A percentile compares a stretch with the other conserved stretches of the same genome.
Evolutionary conservation across 1,139 yeast species (phyloP).

Genomic region (Spathaspora sp.): DNA sequence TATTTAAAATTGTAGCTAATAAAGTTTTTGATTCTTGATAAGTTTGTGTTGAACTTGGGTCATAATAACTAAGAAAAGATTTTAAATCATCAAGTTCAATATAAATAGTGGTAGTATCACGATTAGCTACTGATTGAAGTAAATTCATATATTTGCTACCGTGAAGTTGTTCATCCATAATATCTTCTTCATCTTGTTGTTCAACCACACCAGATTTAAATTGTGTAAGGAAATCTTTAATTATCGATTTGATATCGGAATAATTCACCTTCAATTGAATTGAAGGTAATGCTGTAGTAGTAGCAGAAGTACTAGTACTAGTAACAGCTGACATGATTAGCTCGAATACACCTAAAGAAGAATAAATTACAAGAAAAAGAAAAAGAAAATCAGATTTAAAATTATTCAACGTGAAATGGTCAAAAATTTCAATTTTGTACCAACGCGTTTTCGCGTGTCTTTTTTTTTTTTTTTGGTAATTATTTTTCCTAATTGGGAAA

Average conservation of each 20-base stretch:
- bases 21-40: constrained; percentile 35
- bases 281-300: constrained; percentile 42
- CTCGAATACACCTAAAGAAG: neutral
- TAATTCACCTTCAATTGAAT: constrained; percentile 65
- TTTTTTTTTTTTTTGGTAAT: neutral
- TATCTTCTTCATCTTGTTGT: constrained; percentile 18
- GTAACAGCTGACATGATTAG: constrained; percentile 31
- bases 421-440: neutral
- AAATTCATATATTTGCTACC: constrained; percentile 62
- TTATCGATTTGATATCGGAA: constrained; percentile 48
- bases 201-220: constrained; percentile 41
- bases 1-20: constrained; percentile 60
- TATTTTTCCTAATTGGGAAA: constrained; percentile 6
- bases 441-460: constrained; percentile 2
- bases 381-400: neutral
- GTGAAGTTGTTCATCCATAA: constrained; percentile 15
- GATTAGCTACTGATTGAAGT: constrained; percentile 81
- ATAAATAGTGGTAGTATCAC: constrained; percentile 66
- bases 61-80: constrained; percentile 55
- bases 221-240: constrained; percentile 59
- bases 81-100: constrained; percentile 86
- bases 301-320: constrained; percentile 19
- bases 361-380: neutral
- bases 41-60: constrained; percentile 10
- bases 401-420: neutral